Percentiles rank a stretch among this genome's conserved stretches.
phyloP scores from a whole-genome alignment of 495 filamentous ascomycete species.

The Neurospora sp. region DNA sequence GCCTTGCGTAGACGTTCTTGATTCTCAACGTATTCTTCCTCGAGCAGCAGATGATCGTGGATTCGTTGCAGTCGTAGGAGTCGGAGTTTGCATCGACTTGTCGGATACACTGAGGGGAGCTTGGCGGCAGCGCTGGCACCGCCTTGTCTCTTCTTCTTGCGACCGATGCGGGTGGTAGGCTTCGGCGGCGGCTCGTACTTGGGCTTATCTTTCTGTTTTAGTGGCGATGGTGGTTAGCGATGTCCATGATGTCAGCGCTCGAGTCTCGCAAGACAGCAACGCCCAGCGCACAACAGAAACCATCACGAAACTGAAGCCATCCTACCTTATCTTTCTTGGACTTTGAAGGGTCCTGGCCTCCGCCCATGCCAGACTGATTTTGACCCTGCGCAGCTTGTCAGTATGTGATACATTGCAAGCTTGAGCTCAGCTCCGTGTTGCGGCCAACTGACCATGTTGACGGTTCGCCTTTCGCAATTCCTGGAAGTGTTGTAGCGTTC shows the following conservation, averaged over 20 bases:
- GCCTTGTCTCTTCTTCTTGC: conserved; percentile 89
- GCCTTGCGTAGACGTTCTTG: conserved; percentile 89
- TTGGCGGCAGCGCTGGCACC: conserved; percentile 91
- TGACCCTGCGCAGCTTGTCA: conserved; percentile 55
- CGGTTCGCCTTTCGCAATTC: neutral
- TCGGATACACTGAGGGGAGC: conserved; percentile 85
- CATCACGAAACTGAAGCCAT: conserved; percentile 1
- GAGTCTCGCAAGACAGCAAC: neutral
- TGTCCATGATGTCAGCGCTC: neutral
- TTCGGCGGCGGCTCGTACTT: conserved; percentile 98
- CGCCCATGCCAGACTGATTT: conserved; percentile 80
- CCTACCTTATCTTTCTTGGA: conserved; percentile 82
- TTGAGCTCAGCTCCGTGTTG: neutral
- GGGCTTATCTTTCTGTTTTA: conserved; percentile 87
- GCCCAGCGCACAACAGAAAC: neutral
- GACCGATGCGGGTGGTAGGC: conserved; percentile 94
- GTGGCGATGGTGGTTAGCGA: conserved; percentile 9
- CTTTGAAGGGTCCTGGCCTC: conserved; percentile 64
- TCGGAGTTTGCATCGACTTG: conserved; percentile 92
- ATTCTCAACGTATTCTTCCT: conserved; percentile 98
- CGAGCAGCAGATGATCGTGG: conserved; percentile 91
- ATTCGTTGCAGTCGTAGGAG: conserved; percentile 97
- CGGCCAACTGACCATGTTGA: conserved; percentile 18
- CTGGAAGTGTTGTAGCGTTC: neutral
- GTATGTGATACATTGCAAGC: neutral